Conservation (phyloP, 192 early-diverging fungal genomes). For the Thamnidium elegans region DNA sequence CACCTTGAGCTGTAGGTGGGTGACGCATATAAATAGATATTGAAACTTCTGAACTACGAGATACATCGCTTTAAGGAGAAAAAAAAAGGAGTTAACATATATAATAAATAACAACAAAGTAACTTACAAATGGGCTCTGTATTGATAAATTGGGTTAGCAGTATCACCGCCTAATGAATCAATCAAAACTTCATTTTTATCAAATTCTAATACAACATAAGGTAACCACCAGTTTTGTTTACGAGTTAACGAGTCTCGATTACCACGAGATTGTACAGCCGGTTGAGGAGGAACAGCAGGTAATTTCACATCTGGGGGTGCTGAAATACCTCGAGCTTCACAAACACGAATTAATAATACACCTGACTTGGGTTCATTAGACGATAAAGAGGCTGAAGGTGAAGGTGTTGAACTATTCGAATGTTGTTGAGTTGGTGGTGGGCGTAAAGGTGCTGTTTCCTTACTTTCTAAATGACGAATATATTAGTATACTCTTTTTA, state of each 20-base stretch:
- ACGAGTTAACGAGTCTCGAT: constrained; percentile 53
- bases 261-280: constrained; percentile 48
- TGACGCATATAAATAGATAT: constrained; percentile 58
- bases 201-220: constrained; percentile 89
- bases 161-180: constrained; percentile 76
- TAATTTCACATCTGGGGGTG: constrained; percentile 60
- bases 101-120: background rate
- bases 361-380: constrained; percentile 46
- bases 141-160: constrained; percentile 73
- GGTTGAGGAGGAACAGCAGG: constrained; percentile 47
- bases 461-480: constrained; percentile 18
- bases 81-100: background rate
- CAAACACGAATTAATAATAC: constrained; percentile 79
- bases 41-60: constrained; percentile 56
- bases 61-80: constrained; percentile 50
- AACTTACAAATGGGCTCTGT: constrained; percentile 75
- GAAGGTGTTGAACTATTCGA: constrained; percentile 13
- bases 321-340: constrained; percentile 74
- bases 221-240: constrained; percentile 65
- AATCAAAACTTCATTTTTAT: constrained; percentile 91
- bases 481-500: background rate
- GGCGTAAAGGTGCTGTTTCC: constrained; percentile 9
- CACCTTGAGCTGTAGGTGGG: constrained; percentile 40
- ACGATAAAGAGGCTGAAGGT: constrained; percentile 12
- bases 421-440: background rate